phyloP scores from a whole-genome alignment of 192 early-diverging fungal species.

The Coemansia sp. region DNA sequence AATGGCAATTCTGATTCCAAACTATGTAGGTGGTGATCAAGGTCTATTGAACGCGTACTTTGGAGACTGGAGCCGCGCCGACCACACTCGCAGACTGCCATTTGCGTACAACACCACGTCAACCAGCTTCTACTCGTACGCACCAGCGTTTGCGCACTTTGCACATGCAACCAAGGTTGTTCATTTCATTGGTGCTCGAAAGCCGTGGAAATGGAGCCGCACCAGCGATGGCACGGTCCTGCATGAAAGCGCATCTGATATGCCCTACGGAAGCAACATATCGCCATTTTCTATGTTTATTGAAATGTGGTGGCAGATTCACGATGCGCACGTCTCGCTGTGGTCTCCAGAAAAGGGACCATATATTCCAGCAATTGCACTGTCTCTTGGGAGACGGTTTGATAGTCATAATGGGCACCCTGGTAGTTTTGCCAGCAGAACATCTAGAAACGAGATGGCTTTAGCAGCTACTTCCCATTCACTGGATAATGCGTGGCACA shows the following conservation, averaged over 20 bases:
- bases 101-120: conserved; percentile 75
- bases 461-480: conserved; percentile 11
- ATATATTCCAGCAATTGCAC: conserved; percentile 14
- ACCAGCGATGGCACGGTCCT: conserved; percentile 20
- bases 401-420: background rate
- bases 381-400: conserved; percentile 7
- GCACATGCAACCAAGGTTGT: conserved; percentile 66
- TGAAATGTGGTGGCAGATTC: conserved; percentile 72
- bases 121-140: conserved; percentile 55
- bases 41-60: conserved; percentile 89
- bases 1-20: background rate
- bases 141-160: conserved; percentile 79
- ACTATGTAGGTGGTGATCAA: conserved; percentile 78
- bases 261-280: conserved; percentile 3
- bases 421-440: background rate
- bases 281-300: conserved; percentile 52
- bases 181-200: conserved; percentile 84
- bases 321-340: conserved; percentile 54
- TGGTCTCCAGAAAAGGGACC: conserved; percentile 25
- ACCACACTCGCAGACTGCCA: conserved; percentile 67
- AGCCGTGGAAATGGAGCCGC: conserved; percentile 72
- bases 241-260: conserved; percentile 17
- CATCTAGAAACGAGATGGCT: background rate
- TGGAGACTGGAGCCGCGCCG: conserved; percentile 66
- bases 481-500: conserved; percentile 37